phyloP scores from a whole-genome alignment of 768 basidiomycete genomes.

The Boletus reticuloceps region DNA sequence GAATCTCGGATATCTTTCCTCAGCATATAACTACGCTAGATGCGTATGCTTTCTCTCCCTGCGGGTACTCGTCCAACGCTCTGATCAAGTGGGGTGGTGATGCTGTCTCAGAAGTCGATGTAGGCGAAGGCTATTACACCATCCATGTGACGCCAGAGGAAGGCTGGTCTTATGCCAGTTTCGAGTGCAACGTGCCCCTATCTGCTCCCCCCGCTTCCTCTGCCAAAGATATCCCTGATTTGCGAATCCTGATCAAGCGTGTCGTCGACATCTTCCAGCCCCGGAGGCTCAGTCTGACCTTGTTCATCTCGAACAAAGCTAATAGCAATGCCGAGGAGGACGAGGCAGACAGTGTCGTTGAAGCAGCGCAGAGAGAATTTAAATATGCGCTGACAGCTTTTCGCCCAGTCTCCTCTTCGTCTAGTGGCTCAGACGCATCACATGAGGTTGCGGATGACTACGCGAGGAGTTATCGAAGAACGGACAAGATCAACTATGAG shows the following conservation, averaged over 20 bases:
- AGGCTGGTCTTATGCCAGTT: slow-evolving; percentile 97
- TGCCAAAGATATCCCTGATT: slow-evolving; percentile 57
- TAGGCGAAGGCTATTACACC: slow-evolving; percentile 91
- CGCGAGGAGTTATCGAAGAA: slow-evolving; percentile 62
- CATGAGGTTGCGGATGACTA: slow-evolving; percentile 19
- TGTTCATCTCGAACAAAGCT: slow-evolving; percentile 80
- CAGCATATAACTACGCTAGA: slow-evolving; percentile 78
- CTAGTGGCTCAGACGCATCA: slow-evolving; percentile 14
- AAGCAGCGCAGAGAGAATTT: slow-evolving; percentile 74
- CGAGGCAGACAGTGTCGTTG: slow-evolving; percentile 53
- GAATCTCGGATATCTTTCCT: slow-evolving; percentile 83
- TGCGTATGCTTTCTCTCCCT: slow-evolving; percentile 91
- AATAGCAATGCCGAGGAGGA: slow-evolving; percentile 43
- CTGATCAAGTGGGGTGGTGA: slow-evolving; percentile 66
- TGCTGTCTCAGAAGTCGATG: slow-evolving; percentile 18
- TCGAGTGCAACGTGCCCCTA: slow-evolving; percentile 96
- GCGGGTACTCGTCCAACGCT: slow-evolving; percentile 95
- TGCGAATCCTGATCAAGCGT: slow-evolving; percentile 78
- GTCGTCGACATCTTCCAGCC: slow-evolving; percentile 95
- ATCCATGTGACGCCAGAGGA: slow-evolving; percentile 98
- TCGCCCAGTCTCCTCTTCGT: slow-evolving; percentile 24
- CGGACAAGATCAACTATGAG: slow-evolving; percentile 98
- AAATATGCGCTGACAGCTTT: slow-evolving; percentile 53
- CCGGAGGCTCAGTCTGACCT: slow-evolving; percentile 75
- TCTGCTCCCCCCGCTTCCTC: slow-evolving; percentile 29